Conservation (phyloP, 176 grass and related monocot genomes). For the Zoysia pacifica region DNA sequence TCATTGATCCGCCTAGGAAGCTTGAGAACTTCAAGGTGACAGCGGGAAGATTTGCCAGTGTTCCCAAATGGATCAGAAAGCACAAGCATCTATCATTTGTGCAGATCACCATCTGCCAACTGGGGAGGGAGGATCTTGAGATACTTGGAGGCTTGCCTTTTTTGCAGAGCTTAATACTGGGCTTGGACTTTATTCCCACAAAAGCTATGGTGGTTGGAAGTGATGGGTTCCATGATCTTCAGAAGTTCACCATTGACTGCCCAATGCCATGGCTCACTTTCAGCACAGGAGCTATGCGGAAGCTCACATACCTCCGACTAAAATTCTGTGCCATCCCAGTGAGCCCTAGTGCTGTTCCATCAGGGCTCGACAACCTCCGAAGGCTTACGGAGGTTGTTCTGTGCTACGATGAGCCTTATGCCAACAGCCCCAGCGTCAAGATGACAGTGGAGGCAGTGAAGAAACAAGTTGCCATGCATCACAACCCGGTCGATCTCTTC, state of each 20-base stretch:
- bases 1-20: fast-evolving
- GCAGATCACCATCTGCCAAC: constrained; percentile 10
- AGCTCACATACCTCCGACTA: background rate
- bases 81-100: background rate
- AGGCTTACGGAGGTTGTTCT: background rate
- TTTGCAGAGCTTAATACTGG: background rate
- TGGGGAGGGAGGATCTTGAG: background rate
- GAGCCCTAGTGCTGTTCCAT: background rate
- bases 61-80: background rate
- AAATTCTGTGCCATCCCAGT: background rate
- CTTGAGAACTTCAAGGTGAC: constrained; percentile 11
- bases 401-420: background rate
- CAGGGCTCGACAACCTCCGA: background rate
- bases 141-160: fast-evolving
- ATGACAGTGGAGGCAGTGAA: background rate
- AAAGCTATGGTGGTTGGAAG: background rate
- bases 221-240: background rate
- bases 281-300: background rate
- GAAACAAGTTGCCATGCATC: background rate
- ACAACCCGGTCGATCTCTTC: background rate
- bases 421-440: background rate
- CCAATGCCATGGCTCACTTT: constrained; percentile 26
- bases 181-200: background rate
- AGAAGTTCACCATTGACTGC: background rate
- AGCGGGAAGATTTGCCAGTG: background rate